Conservation (phyloP, 495 filamentous ascomycete genomes). For the Xylaria bambusicola region DNA sequence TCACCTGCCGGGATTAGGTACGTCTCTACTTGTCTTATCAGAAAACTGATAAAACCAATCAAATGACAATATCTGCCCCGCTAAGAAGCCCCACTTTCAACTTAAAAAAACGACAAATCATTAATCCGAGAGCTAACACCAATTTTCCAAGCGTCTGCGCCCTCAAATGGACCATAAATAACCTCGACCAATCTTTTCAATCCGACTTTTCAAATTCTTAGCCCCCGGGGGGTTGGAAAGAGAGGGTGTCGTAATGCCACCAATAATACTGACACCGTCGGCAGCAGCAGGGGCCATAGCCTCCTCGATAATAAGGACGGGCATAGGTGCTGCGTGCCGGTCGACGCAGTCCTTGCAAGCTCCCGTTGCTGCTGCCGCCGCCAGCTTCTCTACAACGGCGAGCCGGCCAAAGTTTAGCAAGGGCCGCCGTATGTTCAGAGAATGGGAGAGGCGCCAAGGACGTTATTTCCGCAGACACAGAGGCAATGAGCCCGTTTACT, state of each 20-base stretch:
- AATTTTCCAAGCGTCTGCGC: slow-evolving; percentile 8
- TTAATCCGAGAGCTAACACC: slow-evolving; percentile 20
- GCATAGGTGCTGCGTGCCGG: slow-evolving; percentile 8
- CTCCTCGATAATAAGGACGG: slow-evolving; percentile 5
- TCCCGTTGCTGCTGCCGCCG: background rate
- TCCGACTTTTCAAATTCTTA: background rate
- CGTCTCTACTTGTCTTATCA: too few species aligned
- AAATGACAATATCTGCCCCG: background rate
- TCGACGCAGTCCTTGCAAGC: slow-evolving; percentile 9
- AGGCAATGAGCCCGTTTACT: slow-evolving; percentile 67
- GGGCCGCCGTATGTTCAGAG: slow-evolving; percentile 60
- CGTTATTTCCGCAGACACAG: slow-evolving; percentile 55
- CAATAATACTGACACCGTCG: slow-evolving; percentile 26
- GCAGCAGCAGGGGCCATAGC: too few species aligned
- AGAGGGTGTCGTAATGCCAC: slow-evolving; percentile 26
- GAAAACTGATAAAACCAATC: too few species aligned
- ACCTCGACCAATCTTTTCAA: background rate
- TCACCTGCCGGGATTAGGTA: too few species aligned
- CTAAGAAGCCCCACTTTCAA: background rate
- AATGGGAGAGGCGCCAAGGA: slow-evolving; percentile 67
- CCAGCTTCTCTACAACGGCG: slow-evolving; percentile 30
- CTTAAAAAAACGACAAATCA: slow-evolving; percentile 12
- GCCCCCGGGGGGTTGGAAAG: slow-evolving; percentile 18
- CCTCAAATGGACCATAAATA: slow-evolving; percentile 9
- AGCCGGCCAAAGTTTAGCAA: slow-evolving; percentile 27